Evolutionary conservation across 352 stramenopile species (phyloP).

Genomic region (Phytophthora pistaciae): DNA sequence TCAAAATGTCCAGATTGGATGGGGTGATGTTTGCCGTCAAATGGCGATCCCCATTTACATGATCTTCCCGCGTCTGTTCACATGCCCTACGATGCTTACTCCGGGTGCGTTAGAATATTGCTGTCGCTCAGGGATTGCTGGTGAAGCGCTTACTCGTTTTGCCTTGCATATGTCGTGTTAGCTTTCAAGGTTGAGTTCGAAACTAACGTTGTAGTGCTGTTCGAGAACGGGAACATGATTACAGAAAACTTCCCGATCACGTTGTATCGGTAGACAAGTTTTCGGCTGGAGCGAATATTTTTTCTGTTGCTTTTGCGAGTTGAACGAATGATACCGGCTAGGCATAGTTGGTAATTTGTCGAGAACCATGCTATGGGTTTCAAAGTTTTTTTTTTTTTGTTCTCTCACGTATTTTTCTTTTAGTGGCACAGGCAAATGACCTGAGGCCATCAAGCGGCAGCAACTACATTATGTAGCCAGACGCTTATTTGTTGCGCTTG

Average conservation of each 20-base stretch:
- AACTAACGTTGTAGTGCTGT: slow-evolving; percentile 93
- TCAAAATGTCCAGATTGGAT: slow-evolving; percentile 94
- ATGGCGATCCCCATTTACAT: slow-evolving; percentile 95
- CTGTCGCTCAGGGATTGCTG: neutral
- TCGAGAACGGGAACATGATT: slow-evolving; percentile 93
- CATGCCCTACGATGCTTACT: slow-evolving; percentile 92
- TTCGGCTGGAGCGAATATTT: neutral
- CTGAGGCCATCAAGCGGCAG: neutral
- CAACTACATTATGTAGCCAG: neutral
- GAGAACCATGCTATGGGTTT: neutral
- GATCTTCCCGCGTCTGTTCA: slow-evolving; percentile 94
- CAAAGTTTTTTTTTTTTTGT: too few species aligned
- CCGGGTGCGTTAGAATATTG: slow-evolving; percentile 44
- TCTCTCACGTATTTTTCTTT: neutral
- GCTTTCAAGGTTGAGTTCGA: slow-evolving; percentile 94
- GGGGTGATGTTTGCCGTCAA: slow-evolving; percentile 90
- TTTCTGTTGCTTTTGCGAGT: neutral
- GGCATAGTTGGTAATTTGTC: too few species aligned
- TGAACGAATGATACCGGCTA: neutral
- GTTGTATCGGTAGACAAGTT: slow-evolving; percentile 73
- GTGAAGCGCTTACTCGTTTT: neutral
- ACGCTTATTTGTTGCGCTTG: slow-evolving; percentile 95
- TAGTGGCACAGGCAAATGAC: neutral
- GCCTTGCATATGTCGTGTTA: slow-evolving; percentile 27
- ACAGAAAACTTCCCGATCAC: slow-evolving; percentile 92